phyloP scores from a whole-genome alignment of 495 filamentous ascomycete genomes.

The Penicillium turbatum region DNA sequence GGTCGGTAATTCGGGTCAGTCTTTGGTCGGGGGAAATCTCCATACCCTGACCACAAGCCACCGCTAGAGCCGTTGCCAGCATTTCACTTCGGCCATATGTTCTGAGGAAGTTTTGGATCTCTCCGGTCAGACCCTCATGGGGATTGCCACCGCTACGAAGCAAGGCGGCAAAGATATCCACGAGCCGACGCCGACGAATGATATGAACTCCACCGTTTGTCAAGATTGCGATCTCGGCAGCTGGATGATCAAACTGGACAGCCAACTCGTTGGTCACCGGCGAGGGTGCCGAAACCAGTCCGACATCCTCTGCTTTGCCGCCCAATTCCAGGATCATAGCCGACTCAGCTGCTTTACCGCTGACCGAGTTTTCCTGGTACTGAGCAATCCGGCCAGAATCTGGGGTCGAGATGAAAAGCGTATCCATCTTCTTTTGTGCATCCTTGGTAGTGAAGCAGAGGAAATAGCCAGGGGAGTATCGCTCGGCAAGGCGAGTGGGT shows the following conservation, averaged over 20 bases:
- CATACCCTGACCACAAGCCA: slow-evolving; percentile 89
- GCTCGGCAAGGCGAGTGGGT: slow-evolving; percentile 52
- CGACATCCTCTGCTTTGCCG: slow-evolving; percentile 69
- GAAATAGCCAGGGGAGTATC: slow-evolving; percentile 87
- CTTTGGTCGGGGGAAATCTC: slow-evolving; percentile 69
- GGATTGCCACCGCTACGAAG: slow-evolving; percentile 66
- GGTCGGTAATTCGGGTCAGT: slow-evolving; percentile 68
- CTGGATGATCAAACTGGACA: slow-evolving; percentile 80
- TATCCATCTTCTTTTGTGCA: slow-evolving; percentile 49
- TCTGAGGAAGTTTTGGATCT: slow-evolving; percentile 74
- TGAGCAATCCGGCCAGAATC: slow-evolving; percentile 76
- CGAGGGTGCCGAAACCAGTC: slow-evolving; percentile 65
- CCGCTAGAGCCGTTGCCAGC: slow-evolving; percentile 84
- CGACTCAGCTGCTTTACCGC: slow-evolving; percentile 58
- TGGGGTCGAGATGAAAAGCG: slow-evolving; percentile 78
- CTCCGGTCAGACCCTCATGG: slow-evolving; percentile 73
- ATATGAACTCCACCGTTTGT: slow-evolving; percentile 86
- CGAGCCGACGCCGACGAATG: slow-evolving; percentile 74
- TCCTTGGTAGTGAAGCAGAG: slow-evolving; percentile 68
- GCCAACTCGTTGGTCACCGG: slow-evolving; percentile 87
- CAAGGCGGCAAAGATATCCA: slow-evolving; percentile 86
- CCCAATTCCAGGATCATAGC: slow-evolving; percentile 69
- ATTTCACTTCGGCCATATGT: slow-evolving; percentile 83
- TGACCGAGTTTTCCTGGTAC: slow-evolving; percentile 48
- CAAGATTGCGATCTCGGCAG: slow-evolving; percentile 80